Conservation (phyloP, 495 filamentous ascomycete genomes). For the Mycothermus thermophilus region DNA sequence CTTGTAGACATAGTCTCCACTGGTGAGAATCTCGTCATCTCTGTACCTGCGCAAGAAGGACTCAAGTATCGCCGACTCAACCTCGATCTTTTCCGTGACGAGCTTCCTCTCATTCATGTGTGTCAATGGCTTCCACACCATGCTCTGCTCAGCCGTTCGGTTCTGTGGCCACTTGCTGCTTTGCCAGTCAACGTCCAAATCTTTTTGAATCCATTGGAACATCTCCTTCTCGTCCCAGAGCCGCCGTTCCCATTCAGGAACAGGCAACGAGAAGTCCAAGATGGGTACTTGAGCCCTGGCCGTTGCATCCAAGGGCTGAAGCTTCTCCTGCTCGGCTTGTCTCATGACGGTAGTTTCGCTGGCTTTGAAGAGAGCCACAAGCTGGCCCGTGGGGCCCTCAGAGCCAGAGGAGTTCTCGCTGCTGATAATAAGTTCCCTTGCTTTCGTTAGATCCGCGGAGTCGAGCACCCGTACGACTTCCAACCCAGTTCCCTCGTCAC, state of each 20-base stretch:
- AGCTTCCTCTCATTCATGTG: constrained; percentile 19
- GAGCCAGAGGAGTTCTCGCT: constrained; percentile 7
- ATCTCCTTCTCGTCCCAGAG: constrained; percentile 12
- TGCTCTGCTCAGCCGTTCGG: constrained; percentile 27
- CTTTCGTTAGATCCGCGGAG: constrained; percentile 7
- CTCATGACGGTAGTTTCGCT: constrained; percentile 28
- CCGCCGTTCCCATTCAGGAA: constrained; percentile 40
- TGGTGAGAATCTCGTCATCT: constrained; percentile 19
- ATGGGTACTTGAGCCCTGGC: constrained; percentile 42
- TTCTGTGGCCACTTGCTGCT: constrained; percentile 29
- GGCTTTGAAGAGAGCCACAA: constrained; percentile 31
- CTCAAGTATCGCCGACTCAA: constrained; percentile 11
- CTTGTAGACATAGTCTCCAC: constrained; percentile 37
- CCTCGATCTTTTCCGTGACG: constrained; percentile 20
- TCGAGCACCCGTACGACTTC: constrained; percentile 7
- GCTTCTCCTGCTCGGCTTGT: constrained; percentile 45
- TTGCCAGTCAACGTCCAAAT: constrained; percentile 11
- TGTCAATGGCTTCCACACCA: constrained; percentile 35
- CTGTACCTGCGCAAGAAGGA: constrained; percentile 12
- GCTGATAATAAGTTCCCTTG: constrained; percentile 12
- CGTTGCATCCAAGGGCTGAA: constrained; percentile 43
- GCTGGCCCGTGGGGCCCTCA: constrained; percentile 25
- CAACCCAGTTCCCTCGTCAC: neutral
- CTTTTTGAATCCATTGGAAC: constrained; percentile 20
- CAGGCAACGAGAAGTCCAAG: constrained; percentile 45